Conservation (phyloP, 1,284 basidiomycete genomes). For the Mycena sp. region DNA sequence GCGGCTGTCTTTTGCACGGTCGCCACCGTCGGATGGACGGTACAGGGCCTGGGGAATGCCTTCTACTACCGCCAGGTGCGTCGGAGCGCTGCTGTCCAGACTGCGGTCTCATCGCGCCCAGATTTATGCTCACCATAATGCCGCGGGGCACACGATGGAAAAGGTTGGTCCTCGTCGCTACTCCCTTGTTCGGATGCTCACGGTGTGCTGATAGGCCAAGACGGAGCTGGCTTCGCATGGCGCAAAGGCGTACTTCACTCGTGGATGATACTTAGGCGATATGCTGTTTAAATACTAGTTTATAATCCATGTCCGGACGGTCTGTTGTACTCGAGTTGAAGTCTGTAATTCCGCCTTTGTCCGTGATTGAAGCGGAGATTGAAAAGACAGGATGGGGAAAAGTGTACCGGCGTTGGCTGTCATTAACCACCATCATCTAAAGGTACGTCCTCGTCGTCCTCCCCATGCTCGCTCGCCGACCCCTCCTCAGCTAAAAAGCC, state of each 20-base stretch:
- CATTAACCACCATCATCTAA: constrained; percentile 32
- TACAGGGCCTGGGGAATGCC: constrained; percentile 87
- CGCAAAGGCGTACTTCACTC: constrained; percentile 87
- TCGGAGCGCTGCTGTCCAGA: constrained; percentile 13
- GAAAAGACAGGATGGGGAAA: background rate
- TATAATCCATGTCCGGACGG: background rate
- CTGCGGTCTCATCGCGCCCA: constrained; percentile 42
- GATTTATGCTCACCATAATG: constrained; percentile 88
- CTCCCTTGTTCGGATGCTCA: constrained; percentile 1
- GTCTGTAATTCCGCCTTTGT: too few relatives aligned
- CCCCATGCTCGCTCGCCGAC: constrained; percentile 14
- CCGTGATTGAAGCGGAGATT: constrained; percentile 18
- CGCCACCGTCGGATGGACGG: constrained; percentile 86
- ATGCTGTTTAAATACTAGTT: background rate
- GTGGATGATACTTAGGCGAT: constrained; percentile 70
- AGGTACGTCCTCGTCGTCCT: constrained; percentile 27
- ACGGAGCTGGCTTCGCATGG: constrained; percentile 87
- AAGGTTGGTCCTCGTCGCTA: constrained; percentile 61
- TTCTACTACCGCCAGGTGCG: constrained; percentile 84
- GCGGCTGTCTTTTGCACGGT: constrained; percentile 84
- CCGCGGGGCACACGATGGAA: constrained; percentile 85
- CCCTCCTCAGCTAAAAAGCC: constrained; percentile 53
- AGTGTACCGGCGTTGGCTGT: constrained; percentile 20
- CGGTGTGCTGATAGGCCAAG: constrained; percentile 70
- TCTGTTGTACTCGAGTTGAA: too few relatives aligned